phyloP scores from a whole-genome alignment of 805 yeast genomes.

The Tetrapisispora namnaoensis region DNA sequence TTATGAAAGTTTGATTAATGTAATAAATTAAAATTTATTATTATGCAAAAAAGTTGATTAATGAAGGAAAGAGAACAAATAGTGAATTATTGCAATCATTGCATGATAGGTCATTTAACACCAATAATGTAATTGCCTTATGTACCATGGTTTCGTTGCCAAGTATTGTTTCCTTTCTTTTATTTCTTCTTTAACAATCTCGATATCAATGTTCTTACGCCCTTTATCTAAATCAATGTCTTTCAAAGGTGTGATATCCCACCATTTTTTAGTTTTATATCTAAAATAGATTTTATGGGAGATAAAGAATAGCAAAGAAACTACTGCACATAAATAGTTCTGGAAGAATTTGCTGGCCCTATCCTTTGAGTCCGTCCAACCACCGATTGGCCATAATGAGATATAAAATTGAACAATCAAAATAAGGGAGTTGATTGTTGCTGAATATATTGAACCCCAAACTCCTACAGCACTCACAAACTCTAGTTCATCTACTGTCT shows the following conservation, averaged over 20 bases:
- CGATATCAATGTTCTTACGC: constrained; percentile 40
- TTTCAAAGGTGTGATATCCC: constrained; percentile 27
- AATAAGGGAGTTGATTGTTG: constrained; percentile 40
- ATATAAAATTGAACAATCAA: constrained; percentile 62
- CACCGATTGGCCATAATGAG: constrained; percentile 53
- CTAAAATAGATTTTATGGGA: constrained; percentile 39
- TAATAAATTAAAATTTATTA: neutral
- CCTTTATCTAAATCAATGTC: constrained; percentile 49
- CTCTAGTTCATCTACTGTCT: constrained; percentile 22
- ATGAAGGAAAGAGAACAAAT: neutral
- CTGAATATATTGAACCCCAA: constrained; percentile 47
- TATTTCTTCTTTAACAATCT: constrained; percentile 35
- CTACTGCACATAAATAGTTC: constrained; percentile 46
- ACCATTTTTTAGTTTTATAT: constrained; percentile 11
- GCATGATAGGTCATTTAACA: constrained; percentile 18
- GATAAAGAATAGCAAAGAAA: constrained; percentile 39
- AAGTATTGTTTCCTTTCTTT: constrained; percentile 33
- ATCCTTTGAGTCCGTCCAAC: constrained; percentile 23
- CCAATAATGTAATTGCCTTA: constrained; percentile 32
- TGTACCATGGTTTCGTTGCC: constrained; percentile 33
- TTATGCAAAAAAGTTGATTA: neutral
- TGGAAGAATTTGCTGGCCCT: constrained; percentile 43
- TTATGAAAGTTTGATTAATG: neutral
- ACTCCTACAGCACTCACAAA: constrained; percentile 36
- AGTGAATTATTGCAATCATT: too few species aligned